Conservation (phyloP, 1,284 basidiomycete genomes). For the Leccinum holopus region DNA sequence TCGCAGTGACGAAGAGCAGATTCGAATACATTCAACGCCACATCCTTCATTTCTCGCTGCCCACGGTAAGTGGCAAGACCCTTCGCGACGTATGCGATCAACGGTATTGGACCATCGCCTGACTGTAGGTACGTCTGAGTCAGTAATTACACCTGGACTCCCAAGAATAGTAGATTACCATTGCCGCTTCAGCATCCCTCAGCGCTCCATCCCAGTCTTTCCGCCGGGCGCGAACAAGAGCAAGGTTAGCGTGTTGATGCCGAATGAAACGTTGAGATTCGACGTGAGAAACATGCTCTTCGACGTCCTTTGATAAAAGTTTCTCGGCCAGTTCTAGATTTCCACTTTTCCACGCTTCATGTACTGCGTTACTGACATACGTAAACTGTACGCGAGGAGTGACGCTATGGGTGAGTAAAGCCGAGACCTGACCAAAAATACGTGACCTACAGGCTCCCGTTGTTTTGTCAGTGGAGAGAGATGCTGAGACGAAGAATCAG, state of each 20-base stretch:
- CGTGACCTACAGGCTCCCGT: slow-evolving; percentile 8
- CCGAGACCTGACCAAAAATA: neutral
- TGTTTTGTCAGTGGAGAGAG: neutral
- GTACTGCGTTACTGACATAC: neutral
- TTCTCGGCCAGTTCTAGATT: neutral
- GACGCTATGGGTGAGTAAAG: neutral
- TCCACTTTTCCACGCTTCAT: neutral
- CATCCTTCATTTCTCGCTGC: neutral
- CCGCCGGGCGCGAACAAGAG: slow-evolving; percentile 1
- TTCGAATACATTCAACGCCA: neutral
- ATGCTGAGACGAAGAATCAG: slow-evolving; percentile 2
- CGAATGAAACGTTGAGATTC: neutral
- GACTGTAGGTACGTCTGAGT: neutral
- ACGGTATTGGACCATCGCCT: neutral
- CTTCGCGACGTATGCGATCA: slow-evolving; percentile 6
- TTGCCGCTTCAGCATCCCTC: neutral
- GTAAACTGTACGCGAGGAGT: slow-evolving; percentile 8
- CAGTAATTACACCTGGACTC: neutral
- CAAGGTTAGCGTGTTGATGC: slow-evolving; percentile 8
- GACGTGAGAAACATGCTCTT: neutral
- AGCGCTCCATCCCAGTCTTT: slow-evolving; percentile 1
- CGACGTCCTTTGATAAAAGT: slow-evolving; percentile 1
- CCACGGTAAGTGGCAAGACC: slow-evolving; percentile 1
- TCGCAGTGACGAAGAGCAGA: neutral
- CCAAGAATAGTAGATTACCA: neutral